These are phyloP conservation scores for Psilocybe tampanensis DNA, from an alignment of 768 basidiomycete species.

Conservation along the genomic window DNA sequence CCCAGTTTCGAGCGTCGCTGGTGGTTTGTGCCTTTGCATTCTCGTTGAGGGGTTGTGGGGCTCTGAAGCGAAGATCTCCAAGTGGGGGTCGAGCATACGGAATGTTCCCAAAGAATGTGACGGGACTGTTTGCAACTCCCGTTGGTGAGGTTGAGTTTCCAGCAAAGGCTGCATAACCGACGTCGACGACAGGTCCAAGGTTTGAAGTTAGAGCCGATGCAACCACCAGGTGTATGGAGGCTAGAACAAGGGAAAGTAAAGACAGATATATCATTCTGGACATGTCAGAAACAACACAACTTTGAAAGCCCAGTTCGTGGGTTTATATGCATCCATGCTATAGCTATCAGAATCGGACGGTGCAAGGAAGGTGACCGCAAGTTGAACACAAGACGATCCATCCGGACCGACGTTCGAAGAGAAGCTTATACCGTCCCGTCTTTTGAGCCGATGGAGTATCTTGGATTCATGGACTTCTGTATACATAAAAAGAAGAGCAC, in stretches of 20 bases:
- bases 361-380: too few relatives aligned
- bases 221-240: neutral
- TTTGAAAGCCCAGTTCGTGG: too few relatives aligned
- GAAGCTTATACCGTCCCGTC: too few relatives aligned
- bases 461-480: too few relatives aligned
- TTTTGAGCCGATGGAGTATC: too few relatives aligned
- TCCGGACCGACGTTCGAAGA: too few relatives aligned
- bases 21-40: constrained; percentile 21
- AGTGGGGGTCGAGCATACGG: constrained; percentile 56
- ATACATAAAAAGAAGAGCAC: too few relatives aligned
- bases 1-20: constrained; percentile 46
- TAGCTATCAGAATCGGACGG: too few relatives aligned
- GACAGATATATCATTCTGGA: neutral
- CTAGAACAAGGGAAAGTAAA: neutral
- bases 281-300: too few relatives aligned
- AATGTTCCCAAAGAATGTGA: constrained; percentile 40
- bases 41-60: constrained; percentile 44
- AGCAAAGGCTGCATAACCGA: constrained; percentile 42
- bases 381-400: too few relatives aligned
- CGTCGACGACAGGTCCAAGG: constrained; percentile 39
- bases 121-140: constrained; percentile 35
- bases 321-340: too few relatives aligned
- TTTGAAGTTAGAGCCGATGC: constrained; percentile 14
- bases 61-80: constrained; percentile 44
- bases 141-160: constrained; percentile 42